Evolutionary conservation across 352 stramenopile species (phyloP).

Genomic region (Globisporangium orthogonon): DNA sequence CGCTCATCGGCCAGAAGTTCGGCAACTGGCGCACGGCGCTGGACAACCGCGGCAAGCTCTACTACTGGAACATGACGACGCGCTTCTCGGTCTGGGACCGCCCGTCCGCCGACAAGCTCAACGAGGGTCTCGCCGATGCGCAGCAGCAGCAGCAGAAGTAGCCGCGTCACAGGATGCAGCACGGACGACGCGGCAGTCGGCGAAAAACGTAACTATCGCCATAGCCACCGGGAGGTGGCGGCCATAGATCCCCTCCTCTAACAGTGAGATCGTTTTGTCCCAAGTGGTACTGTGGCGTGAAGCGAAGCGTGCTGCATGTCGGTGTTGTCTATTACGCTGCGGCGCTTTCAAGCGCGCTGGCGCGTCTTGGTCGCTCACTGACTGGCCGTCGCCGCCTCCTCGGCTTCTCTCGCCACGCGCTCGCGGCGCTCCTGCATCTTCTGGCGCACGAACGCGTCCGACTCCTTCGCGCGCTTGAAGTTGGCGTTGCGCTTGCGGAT

Average conservation of each 20-base stretch:
- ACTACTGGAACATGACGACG: constrained; percentile 86
- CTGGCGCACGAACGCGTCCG: constrained; percentile 61
- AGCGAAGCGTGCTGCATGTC: neutral
- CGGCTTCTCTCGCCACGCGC: constrained; percentile 19
- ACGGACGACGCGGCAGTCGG: neutral
- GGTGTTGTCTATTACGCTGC: neutral
- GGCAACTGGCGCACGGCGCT: constrained; percentile 83
- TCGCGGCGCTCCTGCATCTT: constrained; percentile 72
- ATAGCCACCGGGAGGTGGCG: neutral
- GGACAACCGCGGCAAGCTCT: constrained; percentile 82
- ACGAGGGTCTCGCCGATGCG: constrained; percentile 33
- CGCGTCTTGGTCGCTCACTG: neutral
- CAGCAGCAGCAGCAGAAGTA: constrained; percentile 13
- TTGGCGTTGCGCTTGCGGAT: constrained; percentile 53
- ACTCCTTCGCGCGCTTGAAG: constrained; percentile 53
- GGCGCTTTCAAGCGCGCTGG: neutral
- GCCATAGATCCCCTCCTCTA: neutral
- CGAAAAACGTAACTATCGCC: neutral
- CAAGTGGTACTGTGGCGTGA: neutral
- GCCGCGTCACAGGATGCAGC: too few relatives aligned
- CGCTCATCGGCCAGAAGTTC: constrained; percentile 75
- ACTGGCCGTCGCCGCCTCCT: neutral
- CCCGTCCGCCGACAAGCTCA: constrained; percentile 47
- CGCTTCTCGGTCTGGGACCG: constrained; percentile 78
- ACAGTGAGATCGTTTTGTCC: neutral